Percentiles rank a stretch among this genome's conserved stretches.
phyloP scores from a whole-genome alignment of 257 asterid species.

The Paraleonurus japonicus region DNA sequence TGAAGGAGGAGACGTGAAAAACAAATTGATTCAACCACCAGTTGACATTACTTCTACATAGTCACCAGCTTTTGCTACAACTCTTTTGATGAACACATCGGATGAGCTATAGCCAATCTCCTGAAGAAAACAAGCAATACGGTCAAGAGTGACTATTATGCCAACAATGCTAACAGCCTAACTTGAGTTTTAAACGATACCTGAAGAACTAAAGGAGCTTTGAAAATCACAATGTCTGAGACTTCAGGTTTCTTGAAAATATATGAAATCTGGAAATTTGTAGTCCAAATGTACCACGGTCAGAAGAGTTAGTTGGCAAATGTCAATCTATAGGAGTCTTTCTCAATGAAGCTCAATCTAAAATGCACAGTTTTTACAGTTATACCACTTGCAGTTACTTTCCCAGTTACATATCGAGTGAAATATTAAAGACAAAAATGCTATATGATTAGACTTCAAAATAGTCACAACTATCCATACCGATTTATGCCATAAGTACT shows the following conservation, averaged over 20 bases:
- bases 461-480: not conserved
- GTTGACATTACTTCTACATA: constrained; percentile 48
- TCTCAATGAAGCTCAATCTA: constrained; percentile 9
- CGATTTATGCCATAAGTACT: constrained; percentile 4
- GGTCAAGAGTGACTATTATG: not conserved
- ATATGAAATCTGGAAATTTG: constrained; percentile 73
- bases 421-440: not conserved
- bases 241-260: constrained; percentile 76
- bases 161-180: constrained; percentile 3
- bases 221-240: constrained; percentile 85
- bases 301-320: constrained; percentile 11
- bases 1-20: constrained; percentile 4
- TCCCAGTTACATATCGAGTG: not conserved
- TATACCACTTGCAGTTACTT: constrained; percentile 6
- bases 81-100: constrained; percentile 84
- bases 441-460: not conserved
- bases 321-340: not conserved
- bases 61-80: constrained; percentile 94
- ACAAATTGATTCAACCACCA: constrained; percentile 11
- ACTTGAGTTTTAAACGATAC: constrained; percentile 33
- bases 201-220: constrained; percentile 83
- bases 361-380: constrained; percentile 1
- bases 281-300: not conserved
- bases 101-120: constrained; percentile 62
- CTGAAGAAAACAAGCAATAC: constrained; percentile 39